Base-by-base conservation (phyloP, 208 protist genomes). In the Vickermania spadyakhi region DNA sequence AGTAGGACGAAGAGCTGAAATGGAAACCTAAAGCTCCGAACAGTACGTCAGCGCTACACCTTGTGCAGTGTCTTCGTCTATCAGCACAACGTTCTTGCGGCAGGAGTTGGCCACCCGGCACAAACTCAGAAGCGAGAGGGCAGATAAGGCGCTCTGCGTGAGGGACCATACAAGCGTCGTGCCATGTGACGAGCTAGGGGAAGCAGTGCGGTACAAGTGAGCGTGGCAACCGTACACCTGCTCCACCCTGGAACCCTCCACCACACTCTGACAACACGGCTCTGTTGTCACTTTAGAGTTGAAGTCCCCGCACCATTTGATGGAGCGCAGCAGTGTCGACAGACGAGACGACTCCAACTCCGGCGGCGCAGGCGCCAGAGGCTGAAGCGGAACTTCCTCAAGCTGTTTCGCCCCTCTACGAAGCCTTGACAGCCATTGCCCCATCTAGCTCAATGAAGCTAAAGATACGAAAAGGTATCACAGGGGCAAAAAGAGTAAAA, bases 31-130 rank as follows among this genome's bases (percentile, higher is more conserved):
- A n/a, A 45, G 36, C 18, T 45, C 36, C 11, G 36, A 18, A n/a
- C 36, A 18, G 36, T 45, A 45, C 36, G 36, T n/a, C 18, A 45
- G 36, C 7, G 18, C 36, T 7, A 45, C 36, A 45, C 36, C 36
- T 7, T 18, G 36, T n/a, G 36, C 49, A 11, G 4, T 22, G 14
- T 5, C 14, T 1, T 68, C 57, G 58, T 65, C 66, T 41, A 81
- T 64, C 21, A 94, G 36, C 0, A 88, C 58, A 1, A 77, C 42
- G 51, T 73, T 68, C 56, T 94, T 94, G 22, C 73, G 68, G 42
- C 79, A 82, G 54, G 73, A 82, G 52, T 89, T 94, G n/a, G 84
- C 79, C 25, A 94, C 72, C 23, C 87, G 87, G 52, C 77, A 78
- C 5, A 91, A 56, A 0, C 71, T 75, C 14, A 94, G 58, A 7